phyloP scores from a whole-genome alignment of 257 asterid genomes.

The Ophiorrhiza pumila region DNA sequence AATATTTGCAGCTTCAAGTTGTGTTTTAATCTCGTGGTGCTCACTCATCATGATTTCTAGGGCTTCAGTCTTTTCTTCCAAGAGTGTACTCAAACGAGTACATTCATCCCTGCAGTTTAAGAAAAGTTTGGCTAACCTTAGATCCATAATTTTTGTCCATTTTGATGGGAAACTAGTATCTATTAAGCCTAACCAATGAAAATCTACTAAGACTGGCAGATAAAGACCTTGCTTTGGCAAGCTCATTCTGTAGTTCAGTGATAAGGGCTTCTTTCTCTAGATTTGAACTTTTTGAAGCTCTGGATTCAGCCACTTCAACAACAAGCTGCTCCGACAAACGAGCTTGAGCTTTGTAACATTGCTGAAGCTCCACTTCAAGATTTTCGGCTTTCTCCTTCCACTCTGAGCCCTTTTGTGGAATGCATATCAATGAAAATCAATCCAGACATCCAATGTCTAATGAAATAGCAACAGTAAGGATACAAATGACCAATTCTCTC shows the following conservation, averaged over 20 bases:
- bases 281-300: conserved; percentile 63
- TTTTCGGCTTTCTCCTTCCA: conserved; percentile 97
- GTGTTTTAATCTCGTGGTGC: conserved; percentile 66
- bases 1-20: conserved; percentile 54
- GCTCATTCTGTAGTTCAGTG: conserved; percentile 63
- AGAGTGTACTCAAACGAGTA: conserved; percentile 47
- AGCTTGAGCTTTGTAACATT: conserved; percentile 94
- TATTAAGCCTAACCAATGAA: neutral
- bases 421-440: conserved; percentile 15
- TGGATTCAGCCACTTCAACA: conserved; percentile 93
- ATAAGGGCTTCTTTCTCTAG: conserved; percentile 74
- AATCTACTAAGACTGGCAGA: neutral
- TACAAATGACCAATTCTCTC: neutral
- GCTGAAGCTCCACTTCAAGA: conserved; percentile 90
- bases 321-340: conserved; percentile 94
- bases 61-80: conserved; percentile 83
- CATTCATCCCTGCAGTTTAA: conserved; percentile 70
- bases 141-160: neutral
- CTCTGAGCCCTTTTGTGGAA: conserved; percentile 68
- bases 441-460: conserved; percentile 15
- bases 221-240: conserved; percentile 65
- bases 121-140: neutral
- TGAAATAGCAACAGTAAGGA: neutral
- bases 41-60: conserved; percentile 76
- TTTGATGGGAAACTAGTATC: neutral